Evolutionary conservation across 495 filamentous ascomycete genomes (phyloP), one percentile per base, ranked within the genome.

Genomic region (Penicillium argentinense): DNA sequence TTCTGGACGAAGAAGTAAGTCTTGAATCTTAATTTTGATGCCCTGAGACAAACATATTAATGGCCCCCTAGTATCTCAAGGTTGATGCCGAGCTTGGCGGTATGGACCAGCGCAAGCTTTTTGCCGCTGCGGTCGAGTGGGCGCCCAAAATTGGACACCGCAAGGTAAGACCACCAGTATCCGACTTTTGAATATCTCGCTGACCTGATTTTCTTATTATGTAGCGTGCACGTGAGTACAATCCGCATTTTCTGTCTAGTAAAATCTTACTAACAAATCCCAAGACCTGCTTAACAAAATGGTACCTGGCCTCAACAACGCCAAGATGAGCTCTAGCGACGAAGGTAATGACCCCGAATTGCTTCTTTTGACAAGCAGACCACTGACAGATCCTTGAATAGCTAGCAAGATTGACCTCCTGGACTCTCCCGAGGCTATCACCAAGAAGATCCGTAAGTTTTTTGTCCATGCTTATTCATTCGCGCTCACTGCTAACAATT

Each of bases 321-420:
- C 86, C 17, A 96, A 96, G 71, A 92, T 87, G 84, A 80, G 76
- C 47, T 75, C 78, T 9, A 81, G 77, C 57, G 71, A 77, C 37
- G 33, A 63, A 58, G 63, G 66, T 66, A 57, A 8, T 21, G 34
- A 1, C 2, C 19, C 17, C n/a, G n/a, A n/a, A n/a, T 28, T 18
- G 24, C 29, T 3, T 23, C 21, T 23, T 29, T 44, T 23, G 11
- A 28, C 11, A 22, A 14, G 26, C 4, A 23, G 1, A 3, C 7
- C 22, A 6, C 17, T 22, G 9, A 23, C 18, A 38, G 45, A 47
- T 57, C 30, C 7, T 25, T 77, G 38, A 39, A 14, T 32, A 69
- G 63, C 64, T 32, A 69, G 66, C 58, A 71, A 98, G 74, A 96
- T 97, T 53, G 93, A 97, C 63, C 74, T 98, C 6, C 77, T 98